These are phyloP conservation scores for Penicillium sp. DNA, from an alignment of 2,329 filamentous ascomycete species.

Conservation along the genomic window DNA sequence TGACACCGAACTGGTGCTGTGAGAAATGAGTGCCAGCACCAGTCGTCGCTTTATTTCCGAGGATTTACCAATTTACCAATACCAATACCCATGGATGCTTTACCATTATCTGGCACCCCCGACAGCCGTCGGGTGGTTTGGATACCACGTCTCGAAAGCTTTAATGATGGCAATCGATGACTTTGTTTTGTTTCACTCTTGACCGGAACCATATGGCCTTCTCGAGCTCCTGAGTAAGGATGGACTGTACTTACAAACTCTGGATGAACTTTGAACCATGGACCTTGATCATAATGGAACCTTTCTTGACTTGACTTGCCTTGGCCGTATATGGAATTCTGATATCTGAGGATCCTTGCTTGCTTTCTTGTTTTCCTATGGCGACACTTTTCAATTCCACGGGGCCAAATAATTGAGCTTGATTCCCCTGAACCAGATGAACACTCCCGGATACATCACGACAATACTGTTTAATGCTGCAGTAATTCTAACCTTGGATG, in stretches of 20 bases:
- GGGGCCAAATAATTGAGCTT: neutral
- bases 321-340: conserved; percentile 6
- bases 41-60: conserved; percentile 16
- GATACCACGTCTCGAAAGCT: conserved; percentile 28
- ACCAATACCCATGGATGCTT: conserved; percentile 20
- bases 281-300: conserved; percentile 6
- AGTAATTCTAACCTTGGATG: neutral
- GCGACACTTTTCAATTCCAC: neutral
- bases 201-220: conserved; percentile 7
- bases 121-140: conserved; percentile 32
- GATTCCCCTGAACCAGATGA: neutral
- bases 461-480: conserved; percentile 11
- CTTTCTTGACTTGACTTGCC: conserved; percentile 1
- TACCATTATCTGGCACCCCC: conserved; percentile 5
- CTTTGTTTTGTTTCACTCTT: neutral
- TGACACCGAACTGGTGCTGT: conserved; percentile 12
- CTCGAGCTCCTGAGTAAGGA: conserved; percentile 10
- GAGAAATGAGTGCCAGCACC: conserved; percentile 15
- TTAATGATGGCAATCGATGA: conserved; percentile 16
- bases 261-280: conserved; percentile 1
- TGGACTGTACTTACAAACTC: conserved; percentile 7
- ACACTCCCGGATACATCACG: neutral
- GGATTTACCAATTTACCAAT: conserved; percentile 25
- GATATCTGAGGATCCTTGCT: conserved; percentile 13
- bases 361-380: neutral